Conservation (phyloP, 306 rosid species). For the Dalbergia oliveri region DNA sequence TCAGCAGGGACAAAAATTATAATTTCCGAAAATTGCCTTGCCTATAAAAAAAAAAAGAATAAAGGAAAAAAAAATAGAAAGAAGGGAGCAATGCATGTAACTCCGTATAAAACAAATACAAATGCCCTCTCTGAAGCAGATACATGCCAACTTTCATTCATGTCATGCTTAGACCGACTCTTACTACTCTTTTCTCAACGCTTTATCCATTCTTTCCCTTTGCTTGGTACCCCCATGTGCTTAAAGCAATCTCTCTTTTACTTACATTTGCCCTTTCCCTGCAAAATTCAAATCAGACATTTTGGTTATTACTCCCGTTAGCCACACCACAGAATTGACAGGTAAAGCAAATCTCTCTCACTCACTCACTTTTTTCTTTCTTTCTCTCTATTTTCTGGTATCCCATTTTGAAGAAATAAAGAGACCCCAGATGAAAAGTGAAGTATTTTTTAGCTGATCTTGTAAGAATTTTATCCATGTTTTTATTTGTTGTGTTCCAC, state of each 20-base stretch:
- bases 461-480: constrained; percentile 35
- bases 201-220: constrained; percentile 46
- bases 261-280: constrained; percentile 27
- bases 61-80: no score
- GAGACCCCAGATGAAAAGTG: constrained; percentile 42
- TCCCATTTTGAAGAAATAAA: constrained; percentile 35
- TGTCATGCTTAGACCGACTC: constrained; percentile 48
- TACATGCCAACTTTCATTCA: constrained; percentile 40
- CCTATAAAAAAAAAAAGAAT: constrained; percentile 10
- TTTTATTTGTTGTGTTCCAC: constrained; percentile 37
- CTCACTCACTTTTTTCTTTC: neutral
- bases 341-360: constrained; percentile 46
- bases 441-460: constrained; percentile 49
- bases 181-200: constrained; percentile 13
- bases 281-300: constrained; percentile 30
- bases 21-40: constrained; percentile 20
- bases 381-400: neutral
- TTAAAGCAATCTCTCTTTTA: constrained; percentile 48
- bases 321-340: constrained; percentile 41
- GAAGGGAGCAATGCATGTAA: neutral
- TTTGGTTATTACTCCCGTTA: constrained; percentile 42
- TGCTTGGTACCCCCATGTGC: constrained; percentile 55
- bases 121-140: constrained; percentile 46
- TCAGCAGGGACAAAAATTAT: constrained; percentile 38
- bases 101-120: constrained; percentile 48